phyloP scores from a whole-genome alignment of 208 protist species.

The Acanthamoeba healyi region DNA sequence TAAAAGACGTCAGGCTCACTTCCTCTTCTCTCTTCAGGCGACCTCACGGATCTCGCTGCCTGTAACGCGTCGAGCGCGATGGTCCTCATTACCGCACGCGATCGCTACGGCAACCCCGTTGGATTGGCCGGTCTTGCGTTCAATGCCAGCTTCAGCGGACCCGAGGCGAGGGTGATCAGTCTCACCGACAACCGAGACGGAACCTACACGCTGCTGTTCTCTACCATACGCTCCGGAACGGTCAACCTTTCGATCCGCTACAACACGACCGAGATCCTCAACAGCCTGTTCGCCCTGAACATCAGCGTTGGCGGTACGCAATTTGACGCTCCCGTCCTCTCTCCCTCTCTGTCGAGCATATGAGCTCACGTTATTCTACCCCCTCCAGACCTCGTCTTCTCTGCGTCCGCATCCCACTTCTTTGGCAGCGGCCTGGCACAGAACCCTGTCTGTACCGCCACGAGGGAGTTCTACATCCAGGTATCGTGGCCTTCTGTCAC shows the following conservation, averaged over 20 bases:
- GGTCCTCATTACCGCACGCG: slow-evolving; percentile 27
- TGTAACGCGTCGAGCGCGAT: neutral
- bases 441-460: slow-evolving; percentile 46
- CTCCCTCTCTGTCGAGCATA: neutral
- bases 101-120: slow-evolving; percentile 35
- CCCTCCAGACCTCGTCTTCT: slow-evolving; percentile 52
- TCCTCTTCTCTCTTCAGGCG: slow-evolving; percentile 3
- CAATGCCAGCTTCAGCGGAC: slow-evolving; percentile 12
- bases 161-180: neutral
- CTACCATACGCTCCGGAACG: neutral
- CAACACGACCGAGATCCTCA: neutral
- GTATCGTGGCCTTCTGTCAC: too few relatives aligned
- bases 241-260: slow-evolving; percentile 52
- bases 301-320: slow-evolving; percentile 27
- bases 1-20: neutral
- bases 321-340: neutral
- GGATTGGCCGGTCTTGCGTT: neutral
- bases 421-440: slow-evolving; percentile 30
- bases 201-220: slow-evolving; percentile 57
- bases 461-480: slow-evolving; percentile 59
- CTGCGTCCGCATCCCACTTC: neutral
- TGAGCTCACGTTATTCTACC: neutral
- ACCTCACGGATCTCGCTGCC: slow-evolving; percentile 11
- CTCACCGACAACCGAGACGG: slow-evolving; percentile 61
- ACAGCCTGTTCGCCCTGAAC: slow-evolving; percentile 64